Evolutionary conservation across 2,329 filamentous ascomycete species (phyloP).

Genomic region (Cladosporium sp.): DNA sequence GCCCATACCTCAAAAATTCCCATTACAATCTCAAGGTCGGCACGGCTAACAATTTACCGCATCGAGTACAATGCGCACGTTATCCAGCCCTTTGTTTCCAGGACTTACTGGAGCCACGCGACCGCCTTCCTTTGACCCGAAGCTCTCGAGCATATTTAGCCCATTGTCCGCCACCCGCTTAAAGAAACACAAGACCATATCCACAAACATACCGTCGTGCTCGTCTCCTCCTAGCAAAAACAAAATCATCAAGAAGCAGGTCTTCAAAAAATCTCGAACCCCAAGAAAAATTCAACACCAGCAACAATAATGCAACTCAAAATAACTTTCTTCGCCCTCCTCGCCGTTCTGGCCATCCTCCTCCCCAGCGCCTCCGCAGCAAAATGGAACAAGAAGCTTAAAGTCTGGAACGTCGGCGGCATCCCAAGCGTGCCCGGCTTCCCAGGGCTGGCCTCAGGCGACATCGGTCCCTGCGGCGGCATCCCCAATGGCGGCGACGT

Average conservation of each 20-base stretch:
- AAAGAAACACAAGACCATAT: background rate
- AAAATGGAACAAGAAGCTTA: conserved; percentile 3
- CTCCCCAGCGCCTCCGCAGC: background rate
- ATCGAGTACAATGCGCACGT: background rate
- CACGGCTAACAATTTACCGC: too few species aligned
- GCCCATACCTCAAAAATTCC: background rate
- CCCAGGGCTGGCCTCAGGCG: background rate
- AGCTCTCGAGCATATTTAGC: background rate
- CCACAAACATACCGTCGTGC: background rate
- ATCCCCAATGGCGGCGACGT: background rate
- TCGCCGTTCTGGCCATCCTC: background rate
- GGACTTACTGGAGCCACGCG: background rate
- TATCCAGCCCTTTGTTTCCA: background rate
- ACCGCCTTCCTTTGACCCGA: background rate
- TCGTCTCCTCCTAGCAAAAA: background rate
- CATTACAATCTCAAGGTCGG: too few species aligned
- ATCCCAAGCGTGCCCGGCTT: background rate
- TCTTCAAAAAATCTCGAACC: background rate
- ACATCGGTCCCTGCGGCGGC: background rate
- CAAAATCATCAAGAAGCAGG: background rate
- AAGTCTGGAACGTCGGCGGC: conserved; percentile 8
- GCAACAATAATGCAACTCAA: conserved; percentile 2
- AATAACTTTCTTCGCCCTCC: background rate
- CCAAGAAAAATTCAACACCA: background rate
- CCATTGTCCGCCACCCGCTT: background rate